Evolutionary conservation across 345 rosid species (phyloP).

Genomic region (Tarenaya hassleriana): DNA sequence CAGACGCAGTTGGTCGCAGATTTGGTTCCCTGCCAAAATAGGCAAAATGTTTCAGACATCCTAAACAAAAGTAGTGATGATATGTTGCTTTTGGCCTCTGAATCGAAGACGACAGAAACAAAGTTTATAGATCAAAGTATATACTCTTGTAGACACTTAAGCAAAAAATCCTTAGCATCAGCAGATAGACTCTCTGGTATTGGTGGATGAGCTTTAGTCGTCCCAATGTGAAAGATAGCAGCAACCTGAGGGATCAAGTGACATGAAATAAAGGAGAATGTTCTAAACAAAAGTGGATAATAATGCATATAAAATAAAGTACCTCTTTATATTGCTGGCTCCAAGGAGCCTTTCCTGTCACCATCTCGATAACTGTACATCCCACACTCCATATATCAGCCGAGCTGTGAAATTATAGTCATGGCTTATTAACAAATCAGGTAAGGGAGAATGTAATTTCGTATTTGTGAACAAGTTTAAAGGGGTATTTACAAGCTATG

Average conservation of each 20-base stretch:
- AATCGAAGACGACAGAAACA: not conserved
- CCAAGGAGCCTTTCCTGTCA: constrained; percentile 94
- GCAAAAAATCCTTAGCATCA: constrained; percentile 70
- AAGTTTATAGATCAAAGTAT: not conserved
- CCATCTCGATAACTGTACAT: constrained; percentile 95
- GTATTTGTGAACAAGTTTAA: not conserved
- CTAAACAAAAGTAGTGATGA: not conserved
- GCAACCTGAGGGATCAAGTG: constrained; percentile 53
- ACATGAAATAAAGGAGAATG: not conserved
- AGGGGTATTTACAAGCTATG: constrained; percentile 67
- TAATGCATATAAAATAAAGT: not conserved
- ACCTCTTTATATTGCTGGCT: constrained; percentile 91
- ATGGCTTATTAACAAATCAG: not conserved
- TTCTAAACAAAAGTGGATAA: not conserved
- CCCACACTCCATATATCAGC: constrained; percentile 97
- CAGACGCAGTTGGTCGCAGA: constrained; percentile 67
- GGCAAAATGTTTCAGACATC: constrained; percentile 16
- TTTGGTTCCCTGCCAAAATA: constrained; percentile 66
- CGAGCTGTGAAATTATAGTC: constrained; percentile 42
- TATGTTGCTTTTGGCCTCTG: not conserved
- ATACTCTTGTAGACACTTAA: constrained; percentile 75
- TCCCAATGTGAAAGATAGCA: constrained; percentile 78
- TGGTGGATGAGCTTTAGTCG: constrained; percentile 86
- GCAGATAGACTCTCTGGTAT: constrained; percentile 75
- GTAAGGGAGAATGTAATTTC: not conserved